These are phyloP conservation scores for Breviolum minutum DNA, from an alignment of 73 alveolate species.

Conservation along the genomic window DNA sequence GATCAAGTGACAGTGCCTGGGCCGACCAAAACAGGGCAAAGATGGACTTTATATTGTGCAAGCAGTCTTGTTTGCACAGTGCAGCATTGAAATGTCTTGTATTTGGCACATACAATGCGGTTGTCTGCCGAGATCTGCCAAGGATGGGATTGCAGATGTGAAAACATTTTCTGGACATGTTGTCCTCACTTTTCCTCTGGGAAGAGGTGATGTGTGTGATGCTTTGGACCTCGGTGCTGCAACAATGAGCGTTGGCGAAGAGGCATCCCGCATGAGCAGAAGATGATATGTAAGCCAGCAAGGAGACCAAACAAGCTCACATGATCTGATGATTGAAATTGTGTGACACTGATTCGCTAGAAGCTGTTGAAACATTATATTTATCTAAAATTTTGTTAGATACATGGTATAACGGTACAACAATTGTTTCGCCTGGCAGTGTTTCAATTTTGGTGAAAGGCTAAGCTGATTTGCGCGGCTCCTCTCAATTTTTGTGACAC, in stretches of 20 bases:
- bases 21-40: not conserved
- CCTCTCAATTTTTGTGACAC: conserved; percentile 66
- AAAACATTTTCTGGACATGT: not conserved
- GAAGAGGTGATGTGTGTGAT: conserved; percentile 57
- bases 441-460: not conserved
- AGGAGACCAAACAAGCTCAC: not conserved
- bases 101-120: too few species aligned
- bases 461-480: conserved; percentile 62
- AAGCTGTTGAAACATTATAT: not conserved
- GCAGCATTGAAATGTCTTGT: too few species aligned
- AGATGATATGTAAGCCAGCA: not conserved
- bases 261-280: not conserved
- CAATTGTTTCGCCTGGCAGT: not conserved
- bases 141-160: not conserved
- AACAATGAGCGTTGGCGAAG: conserved; percentile 71
- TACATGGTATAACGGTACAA: not conserved
- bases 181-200: conserved; percentile 21
- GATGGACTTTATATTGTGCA: too few species aligned
- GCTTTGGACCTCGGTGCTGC: conserved; percentile 91
- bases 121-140: not conserved
- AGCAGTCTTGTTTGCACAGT: too few species aligned
- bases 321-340: not conserved
- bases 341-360: not conserved
- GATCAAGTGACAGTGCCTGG: conserved; percentile 11
- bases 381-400: too few species aligned